Conservation (phyloP, 2,329 filamentous ascomycete species). For the Botrytis fragariae region DNA sequence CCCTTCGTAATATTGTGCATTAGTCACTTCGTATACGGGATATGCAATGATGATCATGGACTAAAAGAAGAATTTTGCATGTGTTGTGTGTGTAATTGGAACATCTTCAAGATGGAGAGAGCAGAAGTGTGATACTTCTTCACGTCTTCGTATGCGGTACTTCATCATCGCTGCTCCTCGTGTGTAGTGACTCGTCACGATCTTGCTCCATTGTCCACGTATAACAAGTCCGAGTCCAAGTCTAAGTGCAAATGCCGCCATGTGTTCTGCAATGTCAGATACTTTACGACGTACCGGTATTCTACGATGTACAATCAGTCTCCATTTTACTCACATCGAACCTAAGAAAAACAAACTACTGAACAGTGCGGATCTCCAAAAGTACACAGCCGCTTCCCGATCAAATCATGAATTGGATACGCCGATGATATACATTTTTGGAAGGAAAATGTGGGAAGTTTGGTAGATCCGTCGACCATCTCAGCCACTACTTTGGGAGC, state of each 20-base stretch:
- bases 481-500: not conserved
- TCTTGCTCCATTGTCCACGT: not conserved
- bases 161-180: not conserved
- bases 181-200: not conserved
- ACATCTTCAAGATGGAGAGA: not conserved
- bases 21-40: not conserved
- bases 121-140: not conserved
- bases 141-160: not conserved
- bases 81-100: not conserved
- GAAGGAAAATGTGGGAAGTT: not conserved
- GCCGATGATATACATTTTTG: not conserved
- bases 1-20: not conserved
- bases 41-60: not conserved
- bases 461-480: not conserved
- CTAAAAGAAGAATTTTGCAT: not conserved
- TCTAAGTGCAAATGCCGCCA: not conserved
- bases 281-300: not conserved
- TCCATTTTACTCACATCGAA: not conserved
- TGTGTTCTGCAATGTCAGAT: not conserved
- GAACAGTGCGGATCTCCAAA: slow-evolving; percentile 20
- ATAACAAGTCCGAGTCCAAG: not conserved
- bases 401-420: not conserved
- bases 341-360: slow-evolving; percentile 15
- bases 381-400: not conserved
- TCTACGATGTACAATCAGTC: not conserved